Conservation (phyloP, 495 filamentous ascomycete species). For the Penicillium alfredii region DNA sequence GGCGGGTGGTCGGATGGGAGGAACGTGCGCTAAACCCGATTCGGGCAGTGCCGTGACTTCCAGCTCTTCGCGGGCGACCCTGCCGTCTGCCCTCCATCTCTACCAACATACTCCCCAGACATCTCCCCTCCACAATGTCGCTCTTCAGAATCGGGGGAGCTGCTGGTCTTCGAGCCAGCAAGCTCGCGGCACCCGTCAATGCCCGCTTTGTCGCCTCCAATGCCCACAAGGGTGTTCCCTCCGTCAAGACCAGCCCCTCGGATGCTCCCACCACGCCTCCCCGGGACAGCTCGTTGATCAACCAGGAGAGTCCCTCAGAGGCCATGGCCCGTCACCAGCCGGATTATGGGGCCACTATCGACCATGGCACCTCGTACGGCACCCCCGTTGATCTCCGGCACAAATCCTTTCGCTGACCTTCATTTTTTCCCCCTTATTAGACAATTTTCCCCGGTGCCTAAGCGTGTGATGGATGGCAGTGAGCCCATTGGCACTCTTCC, state of each 20-base stretch:
- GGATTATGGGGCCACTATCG: constrained; percentile 69
- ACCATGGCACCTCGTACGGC: constrained; percentile 75
- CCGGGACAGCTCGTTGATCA: constrained; percentile 44
- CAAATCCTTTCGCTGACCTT: constrained; percentile 20
- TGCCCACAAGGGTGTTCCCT: constrained; percentile 16
- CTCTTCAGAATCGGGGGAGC: constrained; percentile 39
- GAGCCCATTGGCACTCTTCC: constrained; percentile 69
- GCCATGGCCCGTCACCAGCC: constrained; percentile 60
- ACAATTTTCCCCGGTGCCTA: constrained; percentile 83
- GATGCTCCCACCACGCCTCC: constrained; percentile 35
- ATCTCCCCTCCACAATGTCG: constrained; percentile 35
- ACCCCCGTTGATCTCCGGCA: constrained; percentile 1
- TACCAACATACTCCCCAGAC: constrained; percentile 17
- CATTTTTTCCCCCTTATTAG: constrained; percentile 36
- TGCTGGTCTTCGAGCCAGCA: constrained; percentile 32
- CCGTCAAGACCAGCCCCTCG: constrained; percentile 37
- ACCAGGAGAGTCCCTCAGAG: constrained; percentile 45
- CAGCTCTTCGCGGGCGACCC: constrained; percentile 33
- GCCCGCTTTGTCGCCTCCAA: constrained; percentile 34
- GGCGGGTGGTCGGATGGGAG: constrained; percentile 43
- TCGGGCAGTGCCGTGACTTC: constrained; percentile 33
- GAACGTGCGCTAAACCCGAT: constrained; percentile 38
- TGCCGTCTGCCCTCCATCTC: too few species aligned
- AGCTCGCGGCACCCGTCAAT: constrained; percentile 30
- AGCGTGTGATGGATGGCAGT: constrained; percentile 81